These are phyloP conservation scores for Rhododendron ferrugineum DNA, from an alignment of 148 eudicot species.

Conservation along the genomic window DNA sequence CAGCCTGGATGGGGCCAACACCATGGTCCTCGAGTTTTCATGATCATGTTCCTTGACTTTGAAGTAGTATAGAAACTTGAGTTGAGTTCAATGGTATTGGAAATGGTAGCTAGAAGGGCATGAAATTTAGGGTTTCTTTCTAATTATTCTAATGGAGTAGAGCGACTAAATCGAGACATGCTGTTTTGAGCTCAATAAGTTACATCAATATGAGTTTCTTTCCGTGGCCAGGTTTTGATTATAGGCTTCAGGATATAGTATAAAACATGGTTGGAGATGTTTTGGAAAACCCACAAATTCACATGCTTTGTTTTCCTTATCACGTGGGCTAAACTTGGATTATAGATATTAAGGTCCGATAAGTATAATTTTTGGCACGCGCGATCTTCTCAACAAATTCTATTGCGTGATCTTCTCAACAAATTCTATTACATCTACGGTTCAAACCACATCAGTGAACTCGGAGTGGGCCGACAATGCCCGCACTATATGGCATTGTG, in stretches of 20 bases:
- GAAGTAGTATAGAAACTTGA: neutral
- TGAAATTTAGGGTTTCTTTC: constrained; percentile 8
- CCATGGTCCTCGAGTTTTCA: too few species aligned
- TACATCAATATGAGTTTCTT: neutral
- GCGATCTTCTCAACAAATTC: neutral
- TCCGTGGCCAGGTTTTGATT: neutral
- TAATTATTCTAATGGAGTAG: neutral
- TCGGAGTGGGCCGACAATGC: neutral
- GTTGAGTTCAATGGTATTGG: neutral
- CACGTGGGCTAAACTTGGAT: neutral
- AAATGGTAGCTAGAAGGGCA: constrained; percentile 7
- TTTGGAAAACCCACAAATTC: neutral
- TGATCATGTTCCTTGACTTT: neutral
- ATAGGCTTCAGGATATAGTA: neutral
- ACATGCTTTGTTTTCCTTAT: neutral
- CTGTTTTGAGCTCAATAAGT: constrained; percentile 1
- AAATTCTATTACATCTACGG: neutral
- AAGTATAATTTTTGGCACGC: neutral
- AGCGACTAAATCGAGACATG: neutral
- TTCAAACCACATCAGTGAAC: neutral
- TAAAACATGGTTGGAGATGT: neutral
- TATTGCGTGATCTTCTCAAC: neutral
- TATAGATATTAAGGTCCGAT: neutral
- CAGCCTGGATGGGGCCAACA: too few species aligned
- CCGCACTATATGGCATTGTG: neutral